Evolutionary conservation across 1,284 basidiomycete species (phyloP).

Genomic region (Austroboletus niveus): DNA sequence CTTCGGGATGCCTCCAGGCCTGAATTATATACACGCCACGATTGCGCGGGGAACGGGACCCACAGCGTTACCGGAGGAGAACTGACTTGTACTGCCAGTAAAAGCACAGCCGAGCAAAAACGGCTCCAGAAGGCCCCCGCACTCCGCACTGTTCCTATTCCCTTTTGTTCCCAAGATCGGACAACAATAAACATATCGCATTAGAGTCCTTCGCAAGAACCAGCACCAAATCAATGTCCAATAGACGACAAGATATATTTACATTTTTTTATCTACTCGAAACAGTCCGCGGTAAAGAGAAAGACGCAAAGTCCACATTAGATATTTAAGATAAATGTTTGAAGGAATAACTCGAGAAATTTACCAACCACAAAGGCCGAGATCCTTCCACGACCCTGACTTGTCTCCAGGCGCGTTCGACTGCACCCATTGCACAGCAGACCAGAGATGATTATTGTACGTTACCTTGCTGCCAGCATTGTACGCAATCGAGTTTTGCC

Average conservation of each 20-base stretch:
- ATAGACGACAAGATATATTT: neutral
- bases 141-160: neutral
- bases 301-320: no score
- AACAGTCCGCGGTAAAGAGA: no score
- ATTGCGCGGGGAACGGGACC: constrained; percentile 5
- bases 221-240: neutral
- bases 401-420: constrained; percentile 25
- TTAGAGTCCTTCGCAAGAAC: no score
- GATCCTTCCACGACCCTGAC: constrained; percentile 28
- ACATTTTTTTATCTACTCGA: no score
- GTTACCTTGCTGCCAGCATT: constrained; percentile 13
- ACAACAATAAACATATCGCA: no score
- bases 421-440: constrained; percentile 23
- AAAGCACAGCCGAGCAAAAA: constrained; percentile 20
- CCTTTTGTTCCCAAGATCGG: neutral
- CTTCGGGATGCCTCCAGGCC: no score
- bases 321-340: no score
- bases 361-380: constrained; percentile 18
- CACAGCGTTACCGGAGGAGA: constrained; percentile 7
- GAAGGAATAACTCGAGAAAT: neutral
- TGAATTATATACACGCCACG: no score
- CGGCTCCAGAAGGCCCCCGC: constrained; percentile 23
- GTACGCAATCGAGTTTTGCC: constrained; percentile 18
- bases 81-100: neutral
- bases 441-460: constrained; percentile 19